Evolutionary conservation across 441 rosid species (phyloP).

Genomic region (Omphalea diandra): DNA sequence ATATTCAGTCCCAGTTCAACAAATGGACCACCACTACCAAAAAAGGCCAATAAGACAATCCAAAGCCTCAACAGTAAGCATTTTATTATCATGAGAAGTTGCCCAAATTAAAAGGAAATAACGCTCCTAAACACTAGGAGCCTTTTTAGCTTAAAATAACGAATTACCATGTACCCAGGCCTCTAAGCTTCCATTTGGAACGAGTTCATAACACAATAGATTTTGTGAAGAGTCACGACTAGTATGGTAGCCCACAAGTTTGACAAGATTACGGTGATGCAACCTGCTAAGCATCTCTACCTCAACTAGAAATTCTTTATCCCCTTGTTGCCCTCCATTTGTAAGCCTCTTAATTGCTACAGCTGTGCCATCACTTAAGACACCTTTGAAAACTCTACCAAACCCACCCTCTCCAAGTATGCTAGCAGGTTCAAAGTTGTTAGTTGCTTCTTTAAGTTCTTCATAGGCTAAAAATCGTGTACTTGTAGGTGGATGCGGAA

Average conservation of each 20-base stretch:
- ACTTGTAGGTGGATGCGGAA: conserved; percentile 82
- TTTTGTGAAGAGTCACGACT: conserved; percentile 87
- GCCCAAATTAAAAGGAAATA: neutral
- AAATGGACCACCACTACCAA: neutral
- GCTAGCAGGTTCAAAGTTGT: conserved; percentile 78
- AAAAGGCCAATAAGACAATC: neutral
- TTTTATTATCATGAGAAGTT: neutral
- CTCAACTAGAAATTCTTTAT: conserved; percentile 91
- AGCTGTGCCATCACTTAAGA: conserved; percentile 92
- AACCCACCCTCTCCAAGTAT: conserved; percentile 96
- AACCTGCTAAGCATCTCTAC: conserved; percentile 98
- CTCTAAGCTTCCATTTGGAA: conserved; percentile 95
- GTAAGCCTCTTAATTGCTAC: conserved; percentile 95
- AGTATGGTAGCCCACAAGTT: conserved; percentile 90
- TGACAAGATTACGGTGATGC: conserved; percentile 98
- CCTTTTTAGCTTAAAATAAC: conserved; percentile 5
- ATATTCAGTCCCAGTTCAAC: neutral
- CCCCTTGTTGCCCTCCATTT: conserved; percentile 91
- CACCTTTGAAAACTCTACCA: conserved; percentile 94
- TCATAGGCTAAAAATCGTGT: conserved; percentile 86
- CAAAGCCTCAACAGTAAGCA: neutral
- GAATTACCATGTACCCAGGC: conserved; percentile 91
- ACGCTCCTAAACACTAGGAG: conserved; percentile 9
- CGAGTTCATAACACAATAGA: conserved; percentile 89
- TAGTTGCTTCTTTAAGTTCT: conserved; percentile 90